Evolutionary conservation across 2,329 filamentous ascomycete genomes (phyloP).

Genomic region (Epichloe hybrida): DNA sequence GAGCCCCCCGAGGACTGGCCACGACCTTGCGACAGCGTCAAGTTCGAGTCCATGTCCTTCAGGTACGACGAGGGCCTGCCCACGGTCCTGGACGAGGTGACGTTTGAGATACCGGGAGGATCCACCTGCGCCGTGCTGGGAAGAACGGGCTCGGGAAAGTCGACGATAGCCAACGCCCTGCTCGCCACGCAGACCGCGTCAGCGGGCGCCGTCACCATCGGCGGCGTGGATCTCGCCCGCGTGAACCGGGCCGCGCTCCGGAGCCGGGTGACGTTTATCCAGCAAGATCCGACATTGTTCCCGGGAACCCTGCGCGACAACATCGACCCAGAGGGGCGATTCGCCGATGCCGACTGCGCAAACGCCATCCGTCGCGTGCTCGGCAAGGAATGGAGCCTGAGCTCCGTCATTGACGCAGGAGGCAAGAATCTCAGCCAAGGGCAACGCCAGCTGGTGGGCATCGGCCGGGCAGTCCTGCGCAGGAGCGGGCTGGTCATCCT

Average conservation of each 20-base stretch:
- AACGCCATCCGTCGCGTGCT: constrained; percentile 47
- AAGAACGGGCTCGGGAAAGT: constrained; percentile 78
- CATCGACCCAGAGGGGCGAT: constrained; percentile 53
- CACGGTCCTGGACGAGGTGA: constrained; percentile 53
- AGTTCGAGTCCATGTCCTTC: constrained; percentile 65
- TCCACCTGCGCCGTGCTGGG: constrained; percentile 58
- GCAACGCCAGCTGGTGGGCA: constrained; percentile 47
- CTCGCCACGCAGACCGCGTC: constrained; percentile 40
- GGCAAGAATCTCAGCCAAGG: constrained; percentile 50
- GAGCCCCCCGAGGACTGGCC: constrained; percentile 74
- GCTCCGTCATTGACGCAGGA: constrained; percentile 41
- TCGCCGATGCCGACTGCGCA: constrained; percentile 36
- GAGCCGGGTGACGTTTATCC: constrained; percentile 47
- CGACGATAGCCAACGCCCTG: constrained; percentile 52
- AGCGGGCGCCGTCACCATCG: constrained; percentile 39
- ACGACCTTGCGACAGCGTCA: constrained; percentile 53
- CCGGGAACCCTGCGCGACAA: constrained; percentile 47
- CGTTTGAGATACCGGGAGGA: constrained; percentile 56
- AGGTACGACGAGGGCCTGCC: constrained; percentile 68
- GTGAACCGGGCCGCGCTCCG: constrained; percentile 44
- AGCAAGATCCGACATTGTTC: constrained; percentile 50
- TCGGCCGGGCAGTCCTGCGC: constrained; percentile 45
- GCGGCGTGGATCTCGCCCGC: constrained; percentile 35
- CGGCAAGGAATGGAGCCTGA: constrained; percentile 31
- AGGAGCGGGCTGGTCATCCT: constrained; percentile 46